Percentiles rank a stretch among this genome's conserved stretches.
Conservation (phyloP, 257 asterid species). For the Solanum chiquidenum region DNA sequence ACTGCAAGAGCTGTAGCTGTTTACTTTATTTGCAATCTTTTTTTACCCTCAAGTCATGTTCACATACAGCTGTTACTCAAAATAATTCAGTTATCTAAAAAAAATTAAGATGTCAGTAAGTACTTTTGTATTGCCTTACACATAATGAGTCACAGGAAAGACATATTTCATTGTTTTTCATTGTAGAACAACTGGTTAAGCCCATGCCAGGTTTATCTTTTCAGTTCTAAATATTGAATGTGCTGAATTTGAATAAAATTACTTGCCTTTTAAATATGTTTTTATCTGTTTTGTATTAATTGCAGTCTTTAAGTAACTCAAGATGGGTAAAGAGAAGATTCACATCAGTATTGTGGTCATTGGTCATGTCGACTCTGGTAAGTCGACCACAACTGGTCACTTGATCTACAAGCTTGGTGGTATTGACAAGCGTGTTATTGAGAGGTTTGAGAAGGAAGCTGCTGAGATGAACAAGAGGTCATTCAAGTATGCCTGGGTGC, state of each 20-base stretch:
- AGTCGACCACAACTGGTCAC: constrained; percentile 43
- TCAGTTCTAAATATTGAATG: neutral
- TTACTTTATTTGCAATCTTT: neutral
- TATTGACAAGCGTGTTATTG: constrained; percentile 78
- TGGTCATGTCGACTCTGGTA: constrained; percentile 45
- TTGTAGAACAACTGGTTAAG: neutral
- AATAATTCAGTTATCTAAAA: neutral
- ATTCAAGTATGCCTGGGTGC: constrained; percentile 85
- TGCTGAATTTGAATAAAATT: neutral
- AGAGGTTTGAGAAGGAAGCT: constrained; percentile 83
- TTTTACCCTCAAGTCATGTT: neutral
- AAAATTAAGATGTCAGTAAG: neutral
- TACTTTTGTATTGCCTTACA: neutral
- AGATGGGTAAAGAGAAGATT: constrained; percentile 31
- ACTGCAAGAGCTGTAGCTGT: neutral
- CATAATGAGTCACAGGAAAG: neutral
- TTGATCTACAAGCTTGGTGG: constrained; percentile 82
- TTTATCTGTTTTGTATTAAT: neutral
- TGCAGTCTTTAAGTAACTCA: neutral
- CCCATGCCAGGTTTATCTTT: neutral
- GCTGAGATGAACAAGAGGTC: constrained; percentile 89
- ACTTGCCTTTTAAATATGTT: neutral
- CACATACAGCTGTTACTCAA: neutral
- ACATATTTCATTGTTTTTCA: neutral
- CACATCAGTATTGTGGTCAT: constrained; percentile 43